Evolutionary conservation across 768 basidiomycete species (phyloP), one percentile per base, ranked within the genome.

Genomic region (Boletus reticulatus): DNA sequence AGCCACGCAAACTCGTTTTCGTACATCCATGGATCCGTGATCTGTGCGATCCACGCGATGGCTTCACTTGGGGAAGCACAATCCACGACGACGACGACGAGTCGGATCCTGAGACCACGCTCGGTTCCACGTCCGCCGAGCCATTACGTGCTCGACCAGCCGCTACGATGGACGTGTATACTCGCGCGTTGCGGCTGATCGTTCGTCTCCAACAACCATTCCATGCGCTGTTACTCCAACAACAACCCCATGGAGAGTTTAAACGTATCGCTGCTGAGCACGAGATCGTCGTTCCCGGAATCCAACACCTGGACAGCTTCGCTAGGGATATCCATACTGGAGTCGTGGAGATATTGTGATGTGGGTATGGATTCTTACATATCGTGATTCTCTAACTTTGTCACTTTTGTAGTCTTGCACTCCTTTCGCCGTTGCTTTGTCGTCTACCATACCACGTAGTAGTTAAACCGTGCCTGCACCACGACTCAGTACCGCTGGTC

Each of bases 21-120:
- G 49, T 52, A 2, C 46, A 55, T 27, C 57, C 57, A 4, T 55
- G 57, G 57, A 43, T 55, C 13, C 53, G 46, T n/a, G 50, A 53
- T 39, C 53, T 59, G 12, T 16, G 50, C 14, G 41, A 43, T 34
- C 39, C 31, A 1, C 20, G 24, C 0, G 45, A 50, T 10, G 20
- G 44, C 2, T 10, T 41, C 14, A 12, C 6, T 4, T 22, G 44
- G 44, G 31, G 16, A n/a, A n/a, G 10, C 4, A 12, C 13, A 6
- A 8, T 9, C 16, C 22, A 22, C 22, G 22, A 22, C 22, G 45
- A 41, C 7, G 22, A 22, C 22, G 22, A 22, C 8, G 24, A 38
- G 29, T 36, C 29, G 19, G 32, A 47, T 47, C 4, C 19, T 0
- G 19, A 20, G 32, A 4, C 10, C 20, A 19, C 19, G 20, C 9